These are phyloP conservation scores for Pseudognaphalium luteoalbum DNA, from an alignment of 129 eudicot genomes.

Conservation along the genomic window DNA sequence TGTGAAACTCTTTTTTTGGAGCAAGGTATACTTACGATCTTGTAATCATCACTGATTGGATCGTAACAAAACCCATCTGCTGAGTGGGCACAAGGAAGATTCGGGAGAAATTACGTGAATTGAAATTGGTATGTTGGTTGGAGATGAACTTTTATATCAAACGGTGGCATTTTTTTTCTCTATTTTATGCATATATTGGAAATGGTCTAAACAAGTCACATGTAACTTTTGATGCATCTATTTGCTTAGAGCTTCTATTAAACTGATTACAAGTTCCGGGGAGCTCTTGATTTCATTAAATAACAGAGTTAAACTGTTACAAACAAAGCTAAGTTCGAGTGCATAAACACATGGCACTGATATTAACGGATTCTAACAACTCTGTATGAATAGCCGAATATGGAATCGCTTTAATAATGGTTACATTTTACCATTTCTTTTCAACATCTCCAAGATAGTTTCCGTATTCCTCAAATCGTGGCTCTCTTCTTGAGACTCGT, in stretches of 20 bases:
- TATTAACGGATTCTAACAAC: not conserved
- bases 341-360: not conserved
- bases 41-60: too few species aligned
- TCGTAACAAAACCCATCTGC: too few species aligned
- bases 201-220: too few species aligned
- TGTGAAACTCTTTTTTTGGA: not conserved
- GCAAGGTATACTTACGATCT: not conserved
- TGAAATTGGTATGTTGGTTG: too few species aligned
- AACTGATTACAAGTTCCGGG: too few species aligned
- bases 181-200: too few species aligned
- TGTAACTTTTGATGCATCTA: not conserved
- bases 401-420: not conserved
- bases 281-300: not conserved
- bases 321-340: not conserved
- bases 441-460: slow-evolving; percentile 61
- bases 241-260: not conserved
- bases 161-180: too few species aligned
- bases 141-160: too few species aligned
- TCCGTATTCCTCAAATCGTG: slow-evolving; percentile 60
- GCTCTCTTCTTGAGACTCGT: slow-evolving; percentile 78
- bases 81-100: too few species aligned
- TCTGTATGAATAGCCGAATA: too few species aligned
- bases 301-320: not conserved
- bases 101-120: too few species aligned
- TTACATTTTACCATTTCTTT: slow-evolving; percentile 32